These are phyloP conservation scores for Podospora australis DNA, from an alignment of 495 filamentous ascomycete species.

Conservation along the genomic window DNA sequence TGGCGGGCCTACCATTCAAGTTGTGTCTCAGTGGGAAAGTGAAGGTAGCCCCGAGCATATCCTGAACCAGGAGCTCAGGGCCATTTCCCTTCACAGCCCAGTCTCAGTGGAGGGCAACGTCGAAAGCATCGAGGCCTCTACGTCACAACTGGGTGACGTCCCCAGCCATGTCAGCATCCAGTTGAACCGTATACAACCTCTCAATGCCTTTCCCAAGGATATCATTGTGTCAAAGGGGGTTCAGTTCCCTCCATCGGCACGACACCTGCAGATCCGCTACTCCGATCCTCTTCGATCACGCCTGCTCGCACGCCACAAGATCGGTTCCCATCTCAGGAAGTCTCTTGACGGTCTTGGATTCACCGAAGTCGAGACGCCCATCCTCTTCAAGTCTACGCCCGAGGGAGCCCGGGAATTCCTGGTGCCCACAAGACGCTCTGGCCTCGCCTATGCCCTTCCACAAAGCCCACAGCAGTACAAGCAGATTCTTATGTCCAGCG, in stretches of 20 bases:
- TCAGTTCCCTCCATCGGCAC: slow-evolving; percentile 62
- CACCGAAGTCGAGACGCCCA: slow-evolving; percentile 79
- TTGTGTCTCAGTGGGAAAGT: slow-evolving; percentile 27
- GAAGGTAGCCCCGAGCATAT: slow-evolving; percentile 16
- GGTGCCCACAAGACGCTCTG: slow-evolving; percentile 72
- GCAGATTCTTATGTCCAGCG: slow-evolving; percentile 92
- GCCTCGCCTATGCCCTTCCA: slow-evolving; percentile 80
- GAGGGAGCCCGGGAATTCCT: slow-evolving; percentile 94
- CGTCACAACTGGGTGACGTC: slow-evolving; percentile 1
- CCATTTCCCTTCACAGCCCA: slow-evolving; percentile 32
- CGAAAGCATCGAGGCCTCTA: no score
- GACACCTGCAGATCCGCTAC: slow-evolving; percentile 81
- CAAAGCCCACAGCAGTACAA: slow-evolving; percentile 99
- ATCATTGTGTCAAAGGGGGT: slow-evolving; percentile 66
- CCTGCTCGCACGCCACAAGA: slow-evolving; percentile 49
- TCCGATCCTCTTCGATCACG: slow-evolving; percentile 56
- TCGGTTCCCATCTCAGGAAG: slow-evolving; percentile 46
- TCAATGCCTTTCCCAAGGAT: slow-evolving; percentile 73
- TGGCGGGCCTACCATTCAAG: slow-evolving; percentile 27
- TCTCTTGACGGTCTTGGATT: slow-evolving; percentile 52
- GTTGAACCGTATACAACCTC: slow-evolving; percentile 53
- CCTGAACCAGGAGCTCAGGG: slow-evolving; percentile 25
- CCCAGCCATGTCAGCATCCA: slow-evolving; percentile 23
- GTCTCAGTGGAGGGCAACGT: slow-evolving; percentile 33
- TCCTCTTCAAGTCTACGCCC: slow-evolving; percentile 95